phyloP scores from a whole-genome alignment of 257 asterid genomes.

The Solanum chaucha region DNA sequence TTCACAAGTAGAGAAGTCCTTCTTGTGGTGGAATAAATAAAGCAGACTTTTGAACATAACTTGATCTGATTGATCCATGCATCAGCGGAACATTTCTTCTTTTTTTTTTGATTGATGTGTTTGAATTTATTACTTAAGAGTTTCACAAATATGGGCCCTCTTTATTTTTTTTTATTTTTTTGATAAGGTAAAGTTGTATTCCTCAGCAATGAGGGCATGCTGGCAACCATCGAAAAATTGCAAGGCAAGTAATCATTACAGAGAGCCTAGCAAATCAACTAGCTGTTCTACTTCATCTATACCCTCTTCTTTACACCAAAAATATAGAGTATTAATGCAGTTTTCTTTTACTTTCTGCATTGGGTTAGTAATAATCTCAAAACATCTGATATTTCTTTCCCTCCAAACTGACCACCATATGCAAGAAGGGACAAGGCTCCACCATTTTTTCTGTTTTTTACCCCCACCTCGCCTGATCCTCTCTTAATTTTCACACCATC shows the following conservation, averaged over 20 bases:
- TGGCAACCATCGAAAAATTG: not conserved
- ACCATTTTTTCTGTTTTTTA: not conserved
- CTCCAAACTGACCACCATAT: not conserved
- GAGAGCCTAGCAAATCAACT: not conserved
- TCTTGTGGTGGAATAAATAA: not conserved
- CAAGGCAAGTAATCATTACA: not conserved
- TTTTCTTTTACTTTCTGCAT: not conserved
- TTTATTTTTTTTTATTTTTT: too few species aligned
- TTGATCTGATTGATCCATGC: not conserved
- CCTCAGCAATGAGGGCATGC: not conserved
- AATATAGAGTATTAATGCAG: not conserved
- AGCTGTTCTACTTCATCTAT: not conserved
- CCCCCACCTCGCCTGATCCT: not conserved
- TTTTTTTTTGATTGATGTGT: not conserved
- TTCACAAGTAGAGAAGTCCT: not conserved
- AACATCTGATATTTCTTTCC: not conserved
- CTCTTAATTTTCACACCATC: not conserved
- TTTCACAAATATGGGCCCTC: not conserved
- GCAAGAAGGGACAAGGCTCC: not conserved
- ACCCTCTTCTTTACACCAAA: not conserved
- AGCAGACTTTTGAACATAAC: not conserved
- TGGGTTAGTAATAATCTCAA: not conserved
- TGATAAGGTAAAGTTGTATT: not conserved
- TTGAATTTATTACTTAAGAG: not conserved
- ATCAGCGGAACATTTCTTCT: not conserved